Conservation (phyloP, 352 stramenopile species). For the Phytopythium delawarense region DNA sequence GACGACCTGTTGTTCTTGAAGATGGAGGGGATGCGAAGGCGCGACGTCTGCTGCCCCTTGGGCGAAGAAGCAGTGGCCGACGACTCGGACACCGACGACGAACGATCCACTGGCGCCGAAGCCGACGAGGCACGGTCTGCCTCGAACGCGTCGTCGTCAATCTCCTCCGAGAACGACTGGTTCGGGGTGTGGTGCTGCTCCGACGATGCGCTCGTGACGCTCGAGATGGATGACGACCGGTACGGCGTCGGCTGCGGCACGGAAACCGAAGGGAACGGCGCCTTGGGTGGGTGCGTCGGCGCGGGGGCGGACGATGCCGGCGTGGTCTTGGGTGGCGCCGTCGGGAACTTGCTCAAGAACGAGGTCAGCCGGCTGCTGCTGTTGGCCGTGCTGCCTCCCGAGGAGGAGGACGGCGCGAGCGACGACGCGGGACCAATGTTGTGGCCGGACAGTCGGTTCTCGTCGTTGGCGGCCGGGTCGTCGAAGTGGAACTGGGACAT, state of each 20-base stretch:
- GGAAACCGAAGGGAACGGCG: slow-evolving; percentile 7
- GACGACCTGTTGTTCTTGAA: slow-evolving; percentile 31
- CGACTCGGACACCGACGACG: slow-evolving; percentile 1
- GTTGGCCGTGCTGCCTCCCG: slow-evolving; percentile 10
- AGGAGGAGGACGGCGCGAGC: background rate
- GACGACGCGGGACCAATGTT: slow-evolving; percentile 4
- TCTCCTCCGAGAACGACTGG: slow-evolving; percentile 7
- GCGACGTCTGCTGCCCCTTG: slow-evolving; percentile 17
- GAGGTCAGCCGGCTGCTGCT: slow-evolving; percentile 47
- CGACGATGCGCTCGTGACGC: slow-evolving; percentile 18
- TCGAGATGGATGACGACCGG: slow-evolving; percentile 25
- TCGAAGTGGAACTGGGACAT: slow-evolving; percentile 30
- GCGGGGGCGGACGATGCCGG: background rate
- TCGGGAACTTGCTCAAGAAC: slow-evolving; percentile 69
- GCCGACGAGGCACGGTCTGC: slow-evolving; percentile 5
- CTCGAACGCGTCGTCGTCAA: slow-evolving; percentile 8
- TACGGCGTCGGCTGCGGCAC: slow-evolving; percentile 12
- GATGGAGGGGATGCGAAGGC: slow-evolving; percentile 50
- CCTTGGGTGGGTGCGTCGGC: slow-evolving; percentile 12
- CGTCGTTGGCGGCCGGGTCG: slow-evolving; percentile 8
- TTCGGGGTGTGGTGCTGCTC: slow-evolving; percentile 7
- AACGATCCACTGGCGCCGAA: background rate
- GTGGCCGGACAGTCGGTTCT: slow-evolving; percentile 4
- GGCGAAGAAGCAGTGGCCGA: background rate
- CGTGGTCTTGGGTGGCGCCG: slow-evolving; percentile 17